phyloP scores from a whole-genome alignment of 495 filamentous ascomycete species.

The Apiosordaria backusii region DNA sequence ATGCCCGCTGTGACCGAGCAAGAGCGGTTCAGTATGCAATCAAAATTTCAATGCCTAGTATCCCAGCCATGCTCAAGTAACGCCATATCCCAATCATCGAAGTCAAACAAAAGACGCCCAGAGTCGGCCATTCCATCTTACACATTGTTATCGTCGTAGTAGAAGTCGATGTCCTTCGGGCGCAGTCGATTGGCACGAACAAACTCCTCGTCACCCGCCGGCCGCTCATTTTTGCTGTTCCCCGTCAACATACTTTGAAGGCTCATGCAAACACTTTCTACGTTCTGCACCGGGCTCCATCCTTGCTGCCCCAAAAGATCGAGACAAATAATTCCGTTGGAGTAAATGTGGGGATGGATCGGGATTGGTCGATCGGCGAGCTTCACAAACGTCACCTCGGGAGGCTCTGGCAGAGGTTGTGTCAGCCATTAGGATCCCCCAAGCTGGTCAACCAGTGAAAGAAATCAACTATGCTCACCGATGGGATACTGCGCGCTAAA shows the following conservation, averaged over 20 bases:
- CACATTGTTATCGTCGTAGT: slow-evolving; percentile 82
- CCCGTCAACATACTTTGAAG: slow-evolving; percentile 97
- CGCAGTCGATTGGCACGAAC: slow-evolving; percentile 70
- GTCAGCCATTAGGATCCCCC: not conserved
- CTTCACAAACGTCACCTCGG: slow-evolving; percentile 84
- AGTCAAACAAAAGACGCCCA: not conserved
- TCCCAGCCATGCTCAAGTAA: not conserved
- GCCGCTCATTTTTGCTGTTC: slow-evolving; percentile 84
- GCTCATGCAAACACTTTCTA: slow-evolving; percentile 95
- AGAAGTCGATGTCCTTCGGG: slow-evolving; percentile 81
- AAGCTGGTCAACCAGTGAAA: not conserved
- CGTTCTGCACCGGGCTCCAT: slow-evolving; percentile 95
- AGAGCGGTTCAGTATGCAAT: not conserved
- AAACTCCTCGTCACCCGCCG: slow-evolving; percentile 82
- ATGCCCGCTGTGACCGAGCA: not conserved
- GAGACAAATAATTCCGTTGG: slow-evolving; percentile 96
- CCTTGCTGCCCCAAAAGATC: slow-evolving; percentile 83
- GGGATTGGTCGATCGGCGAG: slow-evolving; percentile 70
- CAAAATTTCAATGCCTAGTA: not conserved
- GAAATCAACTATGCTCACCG: slow-evolving; percentile 49
- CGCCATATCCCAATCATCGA: not conserved
- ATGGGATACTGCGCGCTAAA: slow-evolving; percentile 88
- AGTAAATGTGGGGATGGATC: slow-evolving; percentile 96
- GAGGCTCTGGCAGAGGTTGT: slow-evolving; percentile 59
- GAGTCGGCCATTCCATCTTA: slow-evolving; percentile 35